Conservation (phyloP, 495 filamentous ascomycete species). For the Penicillium fimorum region DNA sequence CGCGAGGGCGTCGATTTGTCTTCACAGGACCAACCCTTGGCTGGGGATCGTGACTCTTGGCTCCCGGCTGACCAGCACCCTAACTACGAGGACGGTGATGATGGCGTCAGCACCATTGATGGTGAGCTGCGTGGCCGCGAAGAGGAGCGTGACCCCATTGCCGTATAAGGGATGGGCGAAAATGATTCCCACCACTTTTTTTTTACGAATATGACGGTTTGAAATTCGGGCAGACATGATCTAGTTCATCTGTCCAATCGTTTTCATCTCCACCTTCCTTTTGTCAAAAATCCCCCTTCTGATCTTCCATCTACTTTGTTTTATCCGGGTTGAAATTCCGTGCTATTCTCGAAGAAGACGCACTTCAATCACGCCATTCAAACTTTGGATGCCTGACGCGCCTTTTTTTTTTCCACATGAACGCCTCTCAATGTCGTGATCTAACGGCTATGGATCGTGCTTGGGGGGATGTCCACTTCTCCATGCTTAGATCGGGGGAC, state of each 20-base stretch:
- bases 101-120: slow-evolving; percentile 53
- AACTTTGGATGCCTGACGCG: slow-evolving; percentile 10
- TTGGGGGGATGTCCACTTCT: slow-evolving; percentile 8
- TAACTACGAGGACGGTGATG: slow-evolving; percentile 58
- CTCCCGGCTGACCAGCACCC: slow-evolving; percentile 77
- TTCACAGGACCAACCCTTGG: slow-evolving; percentile 77
- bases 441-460: slow-evolving; percentile 16
- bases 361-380: not conserved
- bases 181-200: slow-evolving; percentile 6
- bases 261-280: slow-evolving; percentile 4
- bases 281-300: not conserved
- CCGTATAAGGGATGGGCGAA: slow-evolving; percentile 19
- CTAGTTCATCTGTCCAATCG: not conserved
- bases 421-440: slow-evolving; percentile 21
- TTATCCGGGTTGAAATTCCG: not conserved
- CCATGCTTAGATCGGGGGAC: slow-evolving; percentile 2
- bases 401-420: slow-evolving; percentile 6
- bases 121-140: slow-evolving; percentile 59
- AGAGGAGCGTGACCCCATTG: slow-evolving; percentile 52
- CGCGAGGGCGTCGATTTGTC: slow-evolving; percentile 75
- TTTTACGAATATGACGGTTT: slow-evolving; percentile 22
- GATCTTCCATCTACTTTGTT: slow-evolving; percentile 1
- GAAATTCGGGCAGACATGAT: not conserved
- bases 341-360: slow-evolving; percentile 1
- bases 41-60: slow-evolving; percentile 83